Base-by-base conservation (phyloP, 306 rosid genomes). In the Medicago lupulina region DNA sequence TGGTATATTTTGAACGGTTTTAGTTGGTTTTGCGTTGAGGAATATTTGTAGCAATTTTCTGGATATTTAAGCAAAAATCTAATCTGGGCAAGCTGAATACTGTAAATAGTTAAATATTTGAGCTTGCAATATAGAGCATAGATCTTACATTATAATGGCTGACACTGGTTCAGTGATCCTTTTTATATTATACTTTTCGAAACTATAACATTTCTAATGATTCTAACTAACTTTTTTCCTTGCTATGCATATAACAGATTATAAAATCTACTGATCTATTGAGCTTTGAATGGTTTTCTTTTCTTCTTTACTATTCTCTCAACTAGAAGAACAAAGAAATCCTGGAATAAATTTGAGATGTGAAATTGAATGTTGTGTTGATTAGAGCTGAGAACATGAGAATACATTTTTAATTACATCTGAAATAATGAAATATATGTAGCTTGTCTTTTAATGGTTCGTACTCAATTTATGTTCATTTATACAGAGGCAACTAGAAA, bases 401-500 rank as follows among this genome's bases (percentile, higher is more conserved):
- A 67, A 51, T 15, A 13, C 47, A 44, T 54, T 80, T 36, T 36
- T 17, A 17, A 65, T 72, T 36, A 71, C 50, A 23, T 71, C 39
- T 10, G 13, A 34, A 57, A 23, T 65, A 17, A 28, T 10, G 13
- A 34, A 57, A 23, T 65, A 17, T 65, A 28, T 44, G 6, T 63
- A 23, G 76, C 19, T 67, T 54, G 19, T 67, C 18, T 50, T 67
- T 80, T 50, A 41, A 40, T 66, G 76, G 40, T 75, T 18, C 44
- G 54, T 79, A n/a, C 41, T 64, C 49, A 67, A 43, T 31, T 77
- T 72, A 81, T 83, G 80, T 78, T 81, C 65, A 79, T 71, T 86
- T 70, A 80, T 82, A 80, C 91, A 95, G 99, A 90, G 97, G 93
- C 97, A 95, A 81, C 87, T 95, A 51, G 99, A 95, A 85, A 95